These are phyloP conservation scores for Ceratobasidium sp. DNA, from an alignment of 1,284 basidiomycete genomes.

Conservation along the genomic window DNA sequence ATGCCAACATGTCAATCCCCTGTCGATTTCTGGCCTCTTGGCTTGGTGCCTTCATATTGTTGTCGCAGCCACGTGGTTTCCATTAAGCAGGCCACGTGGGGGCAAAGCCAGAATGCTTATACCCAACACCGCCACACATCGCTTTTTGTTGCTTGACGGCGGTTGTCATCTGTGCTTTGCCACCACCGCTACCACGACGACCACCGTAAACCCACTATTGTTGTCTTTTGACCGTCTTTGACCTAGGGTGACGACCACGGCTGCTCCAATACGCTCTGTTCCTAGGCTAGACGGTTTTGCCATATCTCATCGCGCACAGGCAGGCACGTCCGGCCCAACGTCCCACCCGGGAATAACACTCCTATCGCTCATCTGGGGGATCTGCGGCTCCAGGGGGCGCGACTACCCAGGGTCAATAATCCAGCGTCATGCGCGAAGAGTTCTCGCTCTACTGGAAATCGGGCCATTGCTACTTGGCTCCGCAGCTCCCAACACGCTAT, in stretches of 20 bases:
- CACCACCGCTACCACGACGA: constrained; percentile 23
- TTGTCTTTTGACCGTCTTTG: constrained; percentile 34
- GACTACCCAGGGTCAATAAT: constrained; percentile 19
- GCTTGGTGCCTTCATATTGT: no score
- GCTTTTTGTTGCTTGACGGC: constrained; percentile 32
- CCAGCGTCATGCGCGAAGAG: no score
- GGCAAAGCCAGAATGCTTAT: constrained; percentile 29
- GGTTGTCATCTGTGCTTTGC: constrained; percentile 40
- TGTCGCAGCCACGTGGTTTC: constrained; percentile 27
- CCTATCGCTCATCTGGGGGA: constrained; percentile 1
- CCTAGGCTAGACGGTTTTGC: constrained; percentile 25
- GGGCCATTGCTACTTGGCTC: no score
- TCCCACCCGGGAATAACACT: constrained; percentile 12
- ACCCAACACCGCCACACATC: constrained; percentile 2
- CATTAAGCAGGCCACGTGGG: constrained; percentile 38
- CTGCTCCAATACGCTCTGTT: constrained; percentile 29
- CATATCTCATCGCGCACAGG: constrained; percentile 24
- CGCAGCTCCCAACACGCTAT: no score
- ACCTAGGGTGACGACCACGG: constrained; percentile 28
- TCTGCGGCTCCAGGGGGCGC: constrained; percentile 27
- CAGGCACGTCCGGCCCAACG: neutral
- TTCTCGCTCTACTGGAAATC: no score
- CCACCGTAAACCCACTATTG: constrained; percentile 12
- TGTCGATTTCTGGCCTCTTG: no score
- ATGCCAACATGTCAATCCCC: no score